These are phyloP conservation scores for Solanum piurae DNA, from an alignment of 257 asterid species.

Conservation along the genomic window DNA sequence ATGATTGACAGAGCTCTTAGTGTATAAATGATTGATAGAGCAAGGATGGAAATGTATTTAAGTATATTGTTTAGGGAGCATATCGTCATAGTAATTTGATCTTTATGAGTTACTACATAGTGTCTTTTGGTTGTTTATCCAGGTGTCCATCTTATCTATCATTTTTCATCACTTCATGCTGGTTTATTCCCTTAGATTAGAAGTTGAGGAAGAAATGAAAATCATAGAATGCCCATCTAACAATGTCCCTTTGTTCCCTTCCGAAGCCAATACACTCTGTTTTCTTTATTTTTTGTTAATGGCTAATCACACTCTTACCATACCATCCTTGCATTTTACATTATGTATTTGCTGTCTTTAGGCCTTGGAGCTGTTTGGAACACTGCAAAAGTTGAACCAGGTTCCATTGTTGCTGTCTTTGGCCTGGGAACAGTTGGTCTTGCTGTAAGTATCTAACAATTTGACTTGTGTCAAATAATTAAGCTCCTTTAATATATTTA, in stretches of 20 bases:
- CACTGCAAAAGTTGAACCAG: conserved; percentile 93
- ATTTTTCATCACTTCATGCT: not conserved
- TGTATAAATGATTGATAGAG: not conserved
- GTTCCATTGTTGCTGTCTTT: conserved; percentile 87
- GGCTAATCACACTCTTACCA: not conserved
- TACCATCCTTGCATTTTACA: not conserved
- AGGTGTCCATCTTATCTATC: not conserved
- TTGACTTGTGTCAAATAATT: not conserved
- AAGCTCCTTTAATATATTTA: not conserved
- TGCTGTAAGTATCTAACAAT: conserved; percentile 55
- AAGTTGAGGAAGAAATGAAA: not conserved
- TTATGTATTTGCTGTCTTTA: conserved; percentile 10
- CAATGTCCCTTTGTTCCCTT: not conserved
- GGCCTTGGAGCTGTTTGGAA: conserved; percentile 99
- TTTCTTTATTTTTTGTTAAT: not conserved
- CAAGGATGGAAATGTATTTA: not conserved
- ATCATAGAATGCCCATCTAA: not conserved
- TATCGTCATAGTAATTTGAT: not conserved
- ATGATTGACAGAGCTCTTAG: not conserved
- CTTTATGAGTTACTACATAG: not conserved
- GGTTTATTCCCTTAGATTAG: not conserved
- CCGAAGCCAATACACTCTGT: not conserved
- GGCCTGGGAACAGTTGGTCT: conserved; percentile 98
- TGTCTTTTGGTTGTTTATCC: not conserved
- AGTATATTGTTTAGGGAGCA: not conserved